phyloP scores from a whole-genome alignment of 257 asterid genomes.

The Nicotiana knightiana region DNA sequence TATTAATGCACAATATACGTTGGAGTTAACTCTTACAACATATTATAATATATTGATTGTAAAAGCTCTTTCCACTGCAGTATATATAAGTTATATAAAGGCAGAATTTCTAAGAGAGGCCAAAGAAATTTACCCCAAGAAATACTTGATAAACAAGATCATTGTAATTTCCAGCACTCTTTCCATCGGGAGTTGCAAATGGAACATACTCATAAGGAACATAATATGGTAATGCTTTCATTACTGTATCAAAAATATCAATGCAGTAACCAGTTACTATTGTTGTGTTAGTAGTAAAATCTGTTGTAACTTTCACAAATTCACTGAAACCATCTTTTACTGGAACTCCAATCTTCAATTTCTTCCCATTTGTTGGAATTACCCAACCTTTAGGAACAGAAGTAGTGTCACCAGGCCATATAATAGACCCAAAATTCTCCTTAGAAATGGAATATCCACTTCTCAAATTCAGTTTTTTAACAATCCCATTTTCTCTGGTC shows the following conservation, averaged over 20 bases:
- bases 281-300: constrained; percentile 18
- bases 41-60: no score
- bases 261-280: constrained; percentile 37
- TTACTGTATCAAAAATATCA: constrained; percentile 43
- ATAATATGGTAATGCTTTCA: constrained; percentile 28
- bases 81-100: no score
- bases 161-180: constrained; percentile 20
- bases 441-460: constrained; percentile 18
- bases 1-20: no score
- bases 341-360: constrained; percentile 39
- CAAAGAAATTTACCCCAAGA: constrained; percentile 28
- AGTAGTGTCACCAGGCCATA: constrained; percentile 43
- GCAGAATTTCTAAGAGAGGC: no score
- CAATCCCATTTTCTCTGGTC: constrained; percentile 20
- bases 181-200: constrained; percentile 16
- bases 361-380: constrained; percentile 42
- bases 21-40: not conserved
- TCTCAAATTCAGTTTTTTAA: constrained; percentile 10
- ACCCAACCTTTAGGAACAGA: constrained; percentile 50
- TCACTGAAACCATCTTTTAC: constrained; percentile 28
- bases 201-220: constrained; percentile 43
- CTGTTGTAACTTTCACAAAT: constrained; percentile 32
- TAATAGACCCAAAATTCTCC: constrained; percentile 27
- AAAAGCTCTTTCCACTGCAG: no score
- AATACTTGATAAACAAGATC: constrained; percentile 31